These are phyloP conservation scores for Anisodus acutangulus DNA, from an alignment of 257 asterid species.

Conservation along the genomic window DNA sequence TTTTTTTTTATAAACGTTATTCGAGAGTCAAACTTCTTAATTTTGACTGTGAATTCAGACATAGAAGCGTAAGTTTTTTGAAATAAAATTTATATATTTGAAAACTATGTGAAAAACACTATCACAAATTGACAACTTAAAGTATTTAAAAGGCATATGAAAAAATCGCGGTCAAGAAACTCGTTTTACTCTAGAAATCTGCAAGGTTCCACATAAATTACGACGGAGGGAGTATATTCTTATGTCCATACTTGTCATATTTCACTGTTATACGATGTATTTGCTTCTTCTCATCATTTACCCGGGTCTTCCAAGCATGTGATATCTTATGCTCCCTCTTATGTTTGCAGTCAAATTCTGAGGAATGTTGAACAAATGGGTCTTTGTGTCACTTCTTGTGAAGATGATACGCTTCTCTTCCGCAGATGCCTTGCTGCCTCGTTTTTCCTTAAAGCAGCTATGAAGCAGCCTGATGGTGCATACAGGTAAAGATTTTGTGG, in stretches of 20 bases:
- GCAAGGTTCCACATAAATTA: too few relatives aligned
- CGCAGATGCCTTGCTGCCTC: conserved; percentile 34
- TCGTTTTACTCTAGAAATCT: too few relatives aligned
- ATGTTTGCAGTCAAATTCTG: conserved; percentile 70
- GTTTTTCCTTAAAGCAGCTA: conserved; percentile 79
- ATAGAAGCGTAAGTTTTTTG: too few relatives aligned
- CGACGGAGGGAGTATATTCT: not conserved
- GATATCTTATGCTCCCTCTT: conserved; percentile 31
- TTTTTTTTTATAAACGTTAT: not conserved
- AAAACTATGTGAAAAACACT: too few relatives aligned
- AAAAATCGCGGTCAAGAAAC: too few relatives aligned
- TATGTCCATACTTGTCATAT: not conserved
- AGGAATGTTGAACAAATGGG: conserved; percentile 85
- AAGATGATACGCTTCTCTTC: conserved; percentile 64
- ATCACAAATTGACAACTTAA: too few relatives aligned
- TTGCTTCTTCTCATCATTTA: not conserved
- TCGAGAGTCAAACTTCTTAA: too few relatives aligned
- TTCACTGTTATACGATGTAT: not conserved
- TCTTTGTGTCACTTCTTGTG: conserved; percentile 71
- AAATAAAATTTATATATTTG: too few relatives aligned
- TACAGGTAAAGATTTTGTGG: conserved; percentile 62
- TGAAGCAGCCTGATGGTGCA: conserved; percentile 69
- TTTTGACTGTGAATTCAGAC: too few relatives aligned
- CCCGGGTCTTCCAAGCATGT: not conserved
- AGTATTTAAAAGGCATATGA: too few relatives aligned